A percentile compares a stretch with the other conserved stretches of the same genome.
These are phyloP conservation scores for Camelina sativa DNA, from an alignment of 345 rosid species.

Conservation along the genomic window DNA sequence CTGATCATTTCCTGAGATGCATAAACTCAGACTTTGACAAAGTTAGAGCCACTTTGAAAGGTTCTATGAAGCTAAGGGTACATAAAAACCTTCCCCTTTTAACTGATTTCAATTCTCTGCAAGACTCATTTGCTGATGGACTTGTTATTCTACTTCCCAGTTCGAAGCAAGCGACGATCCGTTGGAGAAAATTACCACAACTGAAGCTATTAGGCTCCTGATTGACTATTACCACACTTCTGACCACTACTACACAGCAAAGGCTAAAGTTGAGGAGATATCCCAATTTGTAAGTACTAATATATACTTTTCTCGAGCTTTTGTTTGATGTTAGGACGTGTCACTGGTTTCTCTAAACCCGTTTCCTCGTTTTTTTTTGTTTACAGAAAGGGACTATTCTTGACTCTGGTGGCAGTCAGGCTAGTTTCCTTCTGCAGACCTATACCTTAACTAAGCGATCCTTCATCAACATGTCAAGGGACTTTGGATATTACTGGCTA, in stretches of 20 bases:
- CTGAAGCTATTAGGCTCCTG: slow-evolving; percentile 74
- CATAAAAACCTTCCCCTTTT: background rate
- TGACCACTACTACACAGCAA: slow-evolving; percentile 63
- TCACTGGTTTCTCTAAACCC: slow-evolving; percentile 6
- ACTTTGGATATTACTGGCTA: slow-evolving; percentile 97
- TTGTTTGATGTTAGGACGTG: slow-evolving; percentile 6
- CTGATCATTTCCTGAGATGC: slow-evolving; percentile 95
- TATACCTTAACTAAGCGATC: slow-evolving; percentile 85
- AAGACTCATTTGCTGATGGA: slow-evolving; percentile 16
- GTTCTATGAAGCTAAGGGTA: slow-evolving; percentile 91
- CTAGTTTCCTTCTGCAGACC: slow-evolving; percentile 89
- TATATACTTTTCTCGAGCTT: slow-evolving; percentile 3
- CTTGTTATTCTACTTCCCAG: slow-evolving; percentile 45
- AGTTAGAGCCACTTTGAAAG: slow-evolving; percentile 91
- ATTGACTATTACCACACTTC: slow-evolving; percentile 71
- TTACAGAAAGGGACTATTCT: slow-evolving; percentile 93
- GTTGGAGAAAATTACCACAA: slow-evolving; percentile 80
- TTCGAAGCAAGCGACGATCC: slow-evolving; percentile 78
- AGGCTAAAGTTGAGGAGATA: slow-evolving; percentile 76
- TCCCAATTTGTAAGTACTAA: slow-evolving; percentile 75
- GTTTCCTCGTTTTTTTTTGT: background rate
- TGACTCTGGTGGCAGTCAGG: slow-evolving; percentile 93
- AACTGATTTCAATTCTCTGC: slow-evolving; percentile 13
- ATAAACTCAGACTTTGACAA: slow-evolving; percentile 93
- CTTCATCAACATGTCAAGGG: slow-evolving; percentile 92